Base-by-base conservation (phyloP, 2,329 filamentous ascomycete species). In the Aspergillus sp. region DNA sequence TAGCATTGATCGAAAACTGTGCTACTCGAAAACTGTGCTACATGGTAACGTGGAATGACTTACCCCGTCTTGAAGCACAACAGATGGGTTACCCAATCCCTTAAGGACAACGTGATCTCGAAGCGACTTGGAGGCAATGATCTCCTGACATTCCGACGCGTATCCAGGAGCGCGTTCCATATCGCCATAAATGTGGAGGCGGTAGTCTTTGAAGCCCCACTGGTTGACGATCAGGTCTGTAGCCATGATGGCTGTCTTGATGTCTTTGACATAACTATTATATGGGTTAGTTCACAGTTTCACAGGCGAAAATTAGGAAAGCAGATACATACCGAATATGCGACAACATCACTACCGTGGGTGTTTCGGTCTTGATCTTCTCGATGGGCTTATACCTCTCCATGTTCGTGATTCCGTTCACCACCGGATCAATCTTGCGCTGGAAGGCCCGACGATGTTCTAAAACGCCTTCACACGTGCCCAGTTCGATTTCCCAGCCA, bases 361-460 rank as follows among this genome's bases (percentile, higher is more conserved):
- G 86, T 19, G 78, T 79, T 59, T 82, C 79, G 0, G 85, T 83
- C 58, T 82, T 82, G 63, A 87, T 85, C 52, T 84, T 80, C 49
- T 84, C 81, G 28, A 87, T 82, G 0, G 86, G 86, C 41, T 82
- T 74, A 69, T 88, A 88, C 58, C 82, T 83, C 57, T 85, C 83
- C 84, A 86, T 87, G 67, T 87, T 84, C 56, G 82, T 82, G 65
- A 88, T 87, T 54, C 85, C 86, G 67, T 88, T 88, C 59, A 87
- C 85, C 28, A 88, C 84, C 1, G 86, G 85, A 63, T 87, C 85
- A 51, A 88, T 83, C 69, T 87, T 87, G 50, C 84, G 79, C 52
- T 75, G 76, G 75, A 86, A 87, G 2, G 78, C 78, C 58, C 84
- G 84, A 55, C 83, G 81, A 67, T 85, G 84, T 54, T 83, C 81